Percentiles rank a stretch among this genome's conserved stretches.
These are phyloP conservation scores for Selenicereus undatus DNA, from an alignment of 148 eudicot species.

Conservation along the genomic window DNA sequence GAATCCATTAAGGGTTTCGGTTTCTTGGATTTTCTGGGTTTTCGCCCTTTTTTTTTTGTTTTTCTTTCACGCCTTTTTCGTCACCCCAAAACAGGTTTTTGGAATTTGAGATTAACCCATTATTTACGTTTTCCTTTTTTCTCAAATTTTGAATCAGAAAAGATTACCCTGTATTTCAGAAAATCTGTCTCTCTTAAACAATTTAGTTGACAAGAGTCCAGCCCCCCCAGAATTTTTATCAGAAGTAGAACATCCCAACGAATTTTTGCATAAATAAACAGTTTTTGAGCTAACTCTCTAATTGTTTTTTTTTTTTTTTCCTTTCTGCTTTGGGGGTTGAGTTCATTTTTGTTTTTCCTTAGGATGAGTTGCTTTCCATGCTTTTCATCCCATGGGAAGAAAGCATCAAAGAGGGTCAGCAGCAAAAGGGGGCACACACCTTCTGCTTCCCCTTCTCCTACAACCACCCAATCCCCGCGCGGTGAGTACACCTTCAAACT, in stretches of 20 bases:
- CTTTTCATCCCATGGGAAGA: conserved; percentile 54
- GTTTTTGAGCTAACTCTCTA: background rate
- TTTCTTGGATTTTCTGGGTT: conserved; percentile 22
- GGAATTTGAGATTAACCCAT: background rate
- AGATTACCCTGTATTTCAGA: conserved; percentile 2
- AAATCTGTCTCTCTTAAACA: background rate
- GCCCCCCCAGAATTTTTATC: background rate
- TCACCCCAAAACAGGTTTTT: background rate
- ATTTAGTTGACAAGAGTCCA: background rate
- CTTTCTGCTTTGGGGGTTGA: background rate
- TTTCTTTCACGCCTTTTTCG: background rate
- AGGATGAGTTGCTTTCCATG: conserved; percentile 70
- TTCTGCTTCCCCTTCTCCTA: conserved; percentile 26
- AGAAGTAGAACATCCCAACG: background rate
- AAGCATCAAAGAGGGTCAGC: conserved; percentile 29
- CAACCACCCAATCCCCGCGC: conserved; percentile 21
- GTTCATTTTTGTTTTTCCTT: background rate
- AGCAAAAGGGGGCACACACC: conserved; percentile 27
- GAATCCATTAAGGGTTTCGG: background rate
- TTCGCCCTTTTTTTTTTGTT: background rate
- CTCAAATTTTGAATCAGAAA: background rate
- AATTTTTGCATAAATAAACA: too few species aligned
- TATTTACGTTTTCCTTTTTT: background rate
- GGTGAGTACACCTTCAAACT: conserved; percentile 23
- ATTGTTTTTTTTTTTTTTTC: too few species aligned